Evolutionary conservation across 768 basidiomycete species (phyloP).

Genomic region (Lepiota brunneoincarnata): DNA sequence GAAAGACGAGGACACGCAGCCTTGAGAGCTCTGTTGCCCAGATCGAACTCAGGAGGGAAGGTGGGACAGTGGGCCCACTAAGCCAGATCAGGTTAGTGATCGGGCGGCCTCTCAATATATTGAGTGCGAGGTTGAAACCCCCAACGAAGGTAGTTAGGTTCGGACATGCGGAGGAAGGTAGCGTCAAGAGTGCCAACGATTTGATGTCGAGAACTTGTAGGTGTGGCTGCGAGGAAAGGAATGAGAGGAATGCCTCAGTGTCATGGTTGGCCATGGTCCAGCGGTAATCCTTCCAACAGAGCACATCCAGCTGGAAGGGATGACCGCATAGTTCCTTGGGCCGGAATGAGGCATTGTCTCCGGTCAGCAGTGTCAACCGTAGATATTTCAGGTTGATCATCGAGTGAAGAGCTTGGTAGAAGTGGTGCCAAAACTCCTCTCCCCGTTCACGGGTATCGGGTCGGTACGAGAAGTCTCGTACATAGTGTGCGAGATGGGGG

Average conservation of each 20-base stretch:
- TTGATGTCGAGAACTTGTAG: conserved; percentile 2
- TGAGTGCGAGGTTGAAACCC: neutral
- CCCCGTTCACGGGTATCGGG: neutral
- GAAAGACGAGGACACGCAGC: conserved; percentile 4
- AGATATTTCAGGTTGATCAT: conserved; percentile 3
- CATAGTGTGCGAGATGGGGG: neutral
- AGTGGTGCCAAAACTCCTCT: neutral
- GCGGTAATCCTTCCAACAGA: conserved; percentile 6
- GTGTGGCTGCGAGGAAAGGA: conserved; percentile 3
- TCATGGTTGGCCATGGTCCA: neutral
- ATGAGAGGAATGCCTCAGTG: neutral
- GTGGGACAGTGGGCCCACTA: neutral
- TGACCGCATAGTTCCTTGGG: neutral
- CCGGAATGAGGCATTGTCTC: neutral
- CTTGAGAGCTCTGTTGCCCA: neutral
- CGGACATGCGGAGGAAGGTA: neutral
- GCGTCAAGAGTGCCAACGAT: neutral
- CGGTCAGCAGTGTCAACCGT: neutral
- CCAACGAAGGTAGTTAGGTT: conserved; percentile 5
- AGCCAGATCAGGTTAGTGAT: conserved; percentile 7
- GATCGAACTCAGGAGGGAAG: neutral
- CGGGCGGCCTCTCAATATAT: neutral
- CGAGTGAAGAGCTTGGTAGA: neutral
- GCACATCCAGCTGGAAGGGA: conserved; percentile 1
- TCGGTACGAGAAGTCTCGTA: neutral